Evolutionary conservation across 2,329 filamentous ascomycete species (phyloP).

Genomic region (Berkeleyomyces rouxiae): DNA sequence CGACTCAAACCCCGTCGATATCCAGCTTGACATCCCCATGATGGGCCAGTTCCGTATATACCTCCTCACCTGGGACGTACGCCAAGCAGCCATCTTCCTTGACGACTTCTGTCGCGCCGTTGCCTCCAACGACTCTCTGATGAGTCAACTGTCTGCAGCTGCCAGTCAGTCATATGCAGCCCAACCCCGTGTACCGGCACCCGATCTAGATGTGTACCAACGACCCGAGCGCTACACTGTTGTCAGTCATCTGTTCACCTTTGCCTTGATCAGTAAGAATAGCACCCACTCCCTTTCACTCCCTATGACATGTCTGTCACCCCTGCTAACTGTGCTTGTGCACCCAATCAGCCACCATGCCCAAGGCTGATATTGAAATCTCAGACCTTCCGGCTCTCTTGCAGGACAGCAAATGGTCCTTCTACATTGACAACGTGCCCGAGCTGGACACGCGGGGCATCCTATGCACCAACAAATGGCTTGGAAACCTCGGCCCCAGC

Average conservation of each 20-base stretch:
- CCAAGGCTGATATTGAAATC: conserved; percentile 47
- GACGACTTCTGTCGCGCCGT: conserved; percentile 40
- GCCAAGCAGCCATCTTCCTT: conserved; percentile 39
- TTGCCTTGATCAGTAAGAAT: conserved; percentile 45
- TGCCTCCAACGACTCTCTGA: conserved; percentile 33
- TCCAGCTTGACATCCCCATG: conserved; percentile 64
- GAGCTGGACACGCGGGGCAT: conserved; percentile 35
- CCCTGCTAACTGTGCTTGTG: background rate
- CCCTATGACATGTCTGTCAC: background rate
- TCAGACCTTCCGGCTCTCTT: conserved; percentile 44
- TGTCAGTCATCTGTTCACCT: conserved; percentile 53
- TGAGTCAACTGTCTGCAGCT: conserved; percentile 41
- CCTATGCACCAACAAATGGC: conserved; percentile 52
- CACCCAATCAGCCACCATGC: conserved; percentile 33
- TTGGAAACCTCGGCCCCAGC: conserved; percentile 37
- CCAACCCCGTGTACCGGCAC: conserved; percentile 38
- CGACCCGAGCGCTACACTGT: conserved; percentile 52
- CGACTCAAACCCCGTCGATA: conserved; percentile 61
- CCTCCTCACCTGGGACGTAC: conserved; percentile 49
- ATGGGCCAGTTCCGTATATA: conserved; percentile 64
- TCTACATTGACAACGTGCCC: conserved; percentile 52
- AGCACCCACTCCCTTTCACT: background rate
- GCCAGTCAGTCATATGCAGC: conserved; percentile 45
- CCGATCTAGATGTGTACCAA: conserved; percentile 44
- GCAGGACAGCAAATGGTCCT: conserved; percentile 50